A percentile compares a stretch with the other conserved stretches of the same genome.
Conservation (phyloP, 2,329 filamentous ascomycete species). For the Fusarium ramigenum region DNA sequence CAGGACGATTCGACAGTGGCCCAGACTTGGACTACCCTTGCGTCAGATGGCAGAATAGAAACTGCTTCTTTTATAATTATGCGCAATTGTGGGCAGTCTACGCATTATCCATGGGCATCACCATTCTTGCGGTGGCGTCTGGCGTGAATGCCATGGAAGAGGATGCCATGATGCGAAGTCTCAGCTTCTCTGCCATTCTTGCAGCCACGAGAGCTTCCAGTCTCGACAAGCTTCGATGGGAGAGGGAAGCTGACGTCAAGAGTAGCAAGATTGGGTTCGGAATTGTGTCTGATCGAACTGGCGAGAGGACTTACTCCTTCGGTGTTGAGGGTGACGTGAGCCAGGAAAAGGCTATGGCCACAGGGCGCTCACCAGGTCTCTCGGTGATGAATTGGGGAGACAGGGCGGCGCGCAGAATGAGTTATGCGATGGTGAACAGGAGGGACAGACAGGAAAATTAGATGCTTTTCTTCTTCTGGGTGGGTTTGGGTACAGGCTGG, state of each 20-base stretch:
- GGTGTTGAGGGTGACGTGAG: conserved; percentile 41
- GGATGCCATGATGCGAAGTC: conserved; percentile 37
- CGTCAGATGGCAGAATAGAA: conserved; percentile 29
- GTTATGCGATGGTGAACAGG: conserved; percentile 32
- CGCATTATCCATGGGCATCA: conserved; percentile 36
- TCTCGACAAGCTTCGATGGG: conserved; percentile 39
- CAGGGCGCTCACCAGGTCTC: conserved; percentile 33
- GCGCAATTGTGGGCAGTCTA: conserved; percentile 38
- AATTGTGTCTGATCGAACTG: conserved; percentile 31
- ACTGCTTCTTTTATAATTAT: conserved; percentile 35
- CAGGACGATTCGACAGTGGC: conserved; percentile 20
- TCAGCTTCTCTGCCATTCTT: conserved; percentile 40
- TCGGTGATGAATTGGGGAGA: conserved; percentile 38
- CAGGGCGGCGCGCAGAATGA: conserved; percentile 33
- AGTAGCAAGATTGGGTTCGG: conserved; percentile 38
- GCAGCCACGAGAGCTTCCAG: conserved; percentile 38
- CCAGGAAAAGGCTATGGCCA: conserved; percentile 35
- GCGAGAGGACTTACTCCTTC: conserved; percentile 37
- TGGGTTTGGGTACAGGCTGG: background rate
- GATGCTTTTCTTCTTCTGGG: background rate
- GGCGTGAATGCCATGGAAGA: conserved; percentile 38
- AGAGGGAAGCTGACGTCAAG: conserved; percentile 27
- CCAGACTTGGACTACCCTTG: conserved; percentile 23
- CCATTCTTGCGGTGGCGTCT: conserved; percentile 25
- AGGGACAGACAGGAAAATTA: conserved; percentile 15